A percentile compares a stretch with the other conserved stretches of the same genome.
phyloP scores from a whole-genome alignment of 2,329 filamentous ascomycete genomes.

The Colletotrichum costaricense region DNA sequence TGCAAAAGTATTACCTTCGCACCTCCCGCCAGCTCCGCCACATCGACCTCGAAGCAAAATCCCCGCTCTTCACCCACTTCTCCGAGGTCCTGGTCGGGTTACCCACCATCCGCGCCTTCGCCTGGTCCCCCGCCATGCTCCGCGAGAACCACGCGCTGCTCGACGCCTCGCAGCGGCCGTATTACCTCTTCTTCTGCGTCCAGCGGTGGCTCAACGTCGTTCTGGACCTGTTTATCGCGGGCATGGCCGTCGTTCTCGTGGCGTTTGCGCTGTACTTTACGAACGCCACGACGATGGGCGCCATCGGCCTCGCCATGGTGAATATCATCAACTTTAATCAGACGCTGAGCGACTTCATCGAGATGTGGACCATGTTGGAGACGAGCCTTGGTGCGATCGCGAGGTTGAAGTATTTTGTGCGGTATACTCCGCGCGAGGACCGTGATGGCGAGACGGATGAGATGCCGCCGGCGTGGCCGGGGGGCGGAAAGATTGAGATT shows the following conservation, averaged over 20 bases:
- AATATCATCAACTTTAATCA: conserved; percentile 43
- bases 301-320: conserved; percentile 44
- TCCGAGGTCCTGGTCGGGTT: conserved; percentile 60
- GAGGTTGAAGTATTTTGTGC: conserved; percentile 45
- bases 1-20: conserved; percentile 65
- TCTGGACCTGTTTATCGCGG: conserved; percentile 60
- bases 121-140: conserved; percentile 54
- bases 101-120: conserved; percentile 61
- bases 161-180: conserved; percentile 59
- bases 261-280: conserved; percentile 52
- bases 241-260: conserved; percentile 60
- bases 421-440: conserved; percentile 44
- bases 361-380: conserved; percentile 50
- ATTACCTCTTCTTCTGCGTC: conserved; percentile 60
- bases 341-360: conserved; percentile 46
- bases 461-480: conserved; percentile 42
- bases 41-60: conserved; percentile 63
- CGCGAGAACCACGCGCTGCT: conserved; percentile 50
- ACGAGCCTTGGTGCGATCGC: conserved; percentile 49
- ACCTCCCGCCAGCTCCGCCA: conserved; percentile 66
- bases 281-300: conserved; percentile 40
- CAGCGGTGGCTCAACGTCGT: conserved; percentile 62
- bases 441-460: conserved; percentile 9
- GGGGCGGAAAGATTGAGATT: conserved; percentile 42
- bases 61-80: conserved; percentile 63